Conservation (phyloP, 106 monocot species). For the Phalaenopsis aphrodite region DNA sequence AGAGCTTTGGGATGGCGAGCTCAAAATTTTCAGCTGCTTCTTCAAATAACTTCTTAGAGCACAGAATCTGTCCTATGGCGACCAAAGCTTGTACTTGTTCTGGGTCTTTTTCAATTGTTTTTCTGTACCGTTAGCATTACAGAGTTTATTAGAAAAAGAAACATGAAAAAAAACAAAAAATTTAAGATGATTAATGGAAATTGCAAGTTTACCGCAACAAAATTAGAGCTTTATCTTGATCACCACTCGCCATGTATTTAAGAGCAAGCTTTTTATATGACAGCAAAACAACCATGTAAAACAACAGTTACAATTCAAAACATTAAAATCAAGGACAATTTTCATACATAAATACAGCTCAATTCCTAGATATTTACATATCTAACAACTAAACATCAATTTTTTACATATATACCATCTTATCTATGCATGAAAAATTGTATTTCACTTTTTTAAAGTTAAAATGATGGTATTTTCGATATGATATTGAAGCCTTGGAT, state of each 20-base stretch:
- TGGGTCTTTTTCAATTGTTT: constrained; percentile 68
- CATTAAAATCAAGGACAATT: neutral
- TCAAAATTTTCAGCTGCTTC: constrained; percentile 82
- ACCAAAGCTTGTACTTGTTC: constrained; percentile 58
- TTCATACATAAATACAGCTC: too few relatives aligned
- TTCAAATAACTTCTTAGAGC: constrained; percentile 39
- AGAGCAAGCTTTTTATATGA: constrained; percentile 47
- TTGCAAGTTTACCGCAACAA: constrained; percentile 35
- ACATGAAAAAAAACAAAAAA: neutral
- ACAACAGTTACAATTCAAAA: neutral
- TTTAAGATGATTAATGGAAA: neutral
- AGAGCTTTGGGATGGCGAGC: constrained; percentile 72
- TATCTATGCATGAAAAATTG: too few relatives aligned
- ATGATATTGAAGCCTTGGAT: too few relatives aligned
- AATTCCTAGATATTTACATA: too few relatives aligned
- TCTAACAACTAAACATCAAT: too few relatives aligned
- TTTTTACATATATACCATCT: too few relatives aligned
- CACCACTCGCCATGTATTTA: constrained; percentile 32
- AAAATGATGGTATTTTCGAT: too few relatives aligned
- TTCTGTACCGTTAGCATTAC: constrained; percentile 22
- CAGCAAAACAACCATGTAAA: neutral
- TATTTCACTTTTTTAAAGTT: too few relatives aligned
- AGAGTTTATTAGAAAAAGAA: constrained; percentile 2
- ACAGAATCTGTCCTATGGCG: constrained; percentile 72
- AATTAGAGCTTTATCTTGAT: constrained; percentile 54